Base-by-base conservation (phyloP, 169 alveolate species). In the Theileria equi region DNA sequence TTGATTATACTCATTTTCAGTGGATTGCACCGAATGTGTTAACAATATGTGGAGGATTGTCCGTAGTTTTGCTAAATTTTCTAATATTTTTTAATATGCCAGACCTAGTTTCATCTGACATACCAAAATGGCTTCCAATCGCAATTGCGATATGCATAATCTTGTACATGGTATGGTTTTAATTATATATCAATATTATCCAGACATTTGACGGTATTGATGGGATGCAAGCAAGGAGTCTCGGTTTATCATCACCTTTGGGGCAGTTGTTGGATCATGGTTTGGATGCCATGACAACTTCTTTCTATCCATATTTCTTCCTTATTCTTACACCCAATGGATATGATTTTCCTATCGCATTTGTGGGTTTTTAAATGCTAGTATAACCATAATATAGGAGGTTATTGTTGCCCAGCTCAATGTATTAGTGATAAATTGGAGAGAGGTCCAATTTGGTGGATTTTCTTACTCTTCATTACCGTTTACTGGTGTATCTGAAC, bases 211-310 rank as follows among this genome's bases (percentile, higher is more conserved):
- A 77, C 41, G 86, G 86, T 13, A 57, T 77, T 7, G 86, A 77
- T 48, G 86, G 86, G 19, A 77, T 52, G 17, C 80, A 66, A 28
- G 80, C 86, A 11, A 60, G 86, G 8, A 68, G 41, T 29, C 50
- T 77, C 11, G 79, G 70, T 17, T 28, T 77, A 23, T 48, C 64
- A 25, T 67, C 86, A 26, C 86, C 86, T 1, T n/a, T 77, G 38
- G 86, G 86, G 7, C 81, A 77, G 62, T 47, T 77, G 35, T 21
- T 77, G 49, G 86, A 77, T 62, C 86, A 77, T 36, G 86, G 86
- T 6, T 13, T 67, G 1, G 86, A 77, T 38, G 81, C 81, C 40
- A 43, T 77, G 25, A 66, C 59, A 29, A 28, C 81, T 13, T 64
- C 71, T n/a, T 77, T 77, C 26, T 77, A 48, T 47, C 55, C 73